Evolutionary conservation across 495 filamentous ascomycete species (phyloP), one percentile per base, ranked within the genome.

Genomic region (Neurospora cerealis): DNA sequence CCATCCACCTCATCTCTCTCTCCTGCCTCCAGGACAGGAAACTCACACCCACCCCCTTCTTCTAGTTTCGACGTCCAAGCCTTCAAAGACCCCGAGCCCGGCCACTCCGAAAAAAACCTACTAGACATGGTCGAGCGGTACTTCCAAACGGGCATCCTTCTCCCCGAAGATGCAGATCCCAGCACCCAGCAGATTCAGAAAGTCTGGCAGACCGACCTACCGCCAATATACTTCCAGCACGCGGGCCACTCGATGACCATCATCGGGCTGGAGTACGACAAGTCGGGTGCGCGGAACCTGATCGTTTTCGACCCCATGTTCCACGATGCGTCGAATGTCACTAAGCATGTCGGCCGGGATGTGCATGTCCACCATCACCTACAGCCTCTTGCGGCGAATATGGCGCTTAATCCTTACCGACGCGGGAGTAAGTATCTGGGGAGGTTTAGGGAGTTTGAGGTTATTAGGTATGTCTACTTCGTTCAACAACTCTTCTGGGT

Each of bases 181-280:
- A 32, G 28, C 54, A 34, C 15, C 0, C 24, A 60, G 44, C 44
- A 60, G 28, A 66, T 32, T 1, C 76, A 82, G 19, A 93, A 89
- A 78, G 86, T 97, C 32, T 83, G 88, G 48, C 81, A 82, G 62
- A 98, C 96, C 10, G 81, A 85, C 32, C 81, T 93, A 3, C 90
- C 96, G 28, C 94, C 96, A 2, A 89, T 98, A 66, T 98, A 98
- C 79, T 92, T 98, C 75, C 96, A 99, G 80, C 93, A 96, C 76
- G 87, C 88, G 71, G 95, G 95, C 7, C 96, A 99, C 78, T 97
- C 94, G 5, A 86, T 97, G 83, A 98, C 95, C 2, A 94, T 98
- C 54, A 85, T 99, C 71, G 96, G 96, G 1, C 86, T 97, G 44
- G 95, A 98, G 78, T 85, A 86, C 36, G 87, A 86, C 10, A 84